A percentile compares a stretch with the other conserved stretches of the same genome.
Conservation (phyloP, 176 grass and related monocot genomes). For the Musa schizocarpa region DNA sequence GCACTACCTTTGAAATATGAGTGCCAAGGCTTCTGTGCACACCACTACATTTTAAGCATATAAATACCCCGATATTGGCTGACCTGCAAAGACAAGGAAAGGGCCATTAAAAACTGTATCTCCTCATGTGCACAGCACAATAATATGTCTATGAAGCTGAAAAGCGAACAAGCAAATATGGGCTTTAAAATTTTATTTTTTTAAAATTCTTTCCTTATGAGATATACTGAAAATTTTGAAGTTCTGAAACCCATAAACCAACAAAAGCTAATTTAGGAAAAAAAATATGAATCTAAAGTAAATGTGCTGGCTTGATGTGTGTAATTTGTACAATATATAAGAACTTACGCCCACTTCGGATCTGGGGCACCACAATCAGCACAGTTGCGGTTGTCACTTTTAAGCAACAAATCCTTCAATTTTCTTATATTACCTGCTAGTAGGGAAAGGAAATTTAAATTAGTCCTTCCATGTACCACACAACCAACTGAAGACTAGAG, state of each 20-base stretch:
- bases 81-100: slow-evolving; percentile 4
- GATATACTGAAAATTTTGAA: not conserved
- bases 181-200: too few species aligned
- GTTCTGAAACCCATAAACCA: not conserved
- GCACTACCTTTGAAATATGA: slow-evolving; percentile 17
- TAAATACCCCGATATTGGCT: slow-evolving; percentile 14
- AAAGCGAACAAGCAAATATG: too few species aligned
- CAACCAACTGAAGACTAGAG: not conserved
- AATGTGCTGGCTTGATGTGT: not conserved
- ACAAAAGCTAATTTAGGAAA: not conserved
- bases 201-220: not conserved
- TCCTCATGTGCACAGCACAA: not conserved
- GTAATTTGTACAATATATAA: not conserved
- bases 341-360: slow-evolving; percentile 16
- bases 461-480: not conserved
- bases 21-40: slow-evolving; percentile 22
- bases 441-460: not conserved
- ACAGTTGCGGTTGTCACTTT: slow-evolving; percentile 14
- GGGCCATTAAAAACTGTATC: not conserved
- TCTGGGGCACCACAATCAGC: slow-evolving; percentile 9
- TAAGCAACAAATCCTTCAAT: slow-evolving; percentile 10
- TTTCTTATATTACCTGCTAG: slow-evolving; percentile 2
- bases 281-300: not conserved
- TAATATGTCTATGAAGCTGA: too few species aligned
- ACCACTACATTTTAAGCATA: slow-evolving; percentile 15